phyloP scores from a whole-genome alignment of 495 filamentous ascomycete species.

The Barbatosphaeria neglecta region DNA sequence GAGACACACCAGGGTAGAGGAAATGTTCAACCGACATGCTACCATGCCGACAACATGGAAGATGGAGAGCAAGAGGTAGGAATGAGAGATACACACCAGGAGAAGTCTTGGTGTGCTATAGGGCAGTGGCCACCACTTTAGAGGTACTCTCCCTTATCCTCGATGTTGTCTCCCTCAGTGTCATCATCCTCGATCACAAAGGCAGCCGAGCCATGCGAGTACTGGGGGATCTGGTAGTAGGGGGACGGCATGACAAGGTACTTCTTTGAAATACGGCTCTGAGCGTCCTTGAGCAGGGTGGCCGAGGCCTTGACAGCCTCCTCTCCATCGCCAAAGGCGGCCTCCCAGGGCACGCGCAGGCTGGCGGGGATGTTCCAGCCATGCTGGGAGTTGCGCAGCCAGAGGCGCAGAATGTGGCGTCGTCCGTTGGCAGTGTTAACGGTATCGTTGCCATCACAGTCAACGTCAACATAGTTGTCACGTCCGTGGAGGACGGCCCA shows the following conservation, averaged over 20 bases:
- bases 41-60: no score
- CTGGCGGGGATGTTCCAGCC: slow-evolving; percentile 28
- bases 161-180: slow-evolving; percentile 1
- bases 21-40: no score
- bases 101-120: no score
- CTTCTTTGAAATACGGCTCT: slow-evolving; percentile 9
- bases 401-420: slow-evolving; percentile 40
- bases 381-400: slow-evolving; percentile 31
- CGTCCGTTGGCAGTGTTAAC: not conserved
- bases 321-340: slow-evolving; percentile 21
- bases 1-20: no score
- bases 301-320: slow-evolving; percentile 2
- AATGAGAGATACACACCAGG: no score
- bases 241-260: slow-evolving; percentile 25
- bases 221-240: slow-evolving; percentile 30
- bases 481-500: slow-evolving; percentile 47
- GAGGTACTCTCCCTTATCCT: not conserved
- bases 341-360: slow-evolving; percentile 33
- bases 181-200: slow-evolving; percentile 27
- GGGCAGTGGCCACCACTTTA: no score
- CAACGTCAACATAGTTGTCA: slow-evolving; percentile 31
- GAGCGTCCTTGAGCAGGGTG: slow-evolving; percentile 2
- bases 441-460: slow-evolving; percentile 7
- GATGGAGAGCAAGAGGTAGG: no score
- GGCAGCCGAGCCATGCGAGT: slow-evolving; percentile 31